These are phyloP conservation scores for Speleostelium caveatum DNA, from an alignment of 78 protist genomes.

Conservation along the genomic window DNA sequence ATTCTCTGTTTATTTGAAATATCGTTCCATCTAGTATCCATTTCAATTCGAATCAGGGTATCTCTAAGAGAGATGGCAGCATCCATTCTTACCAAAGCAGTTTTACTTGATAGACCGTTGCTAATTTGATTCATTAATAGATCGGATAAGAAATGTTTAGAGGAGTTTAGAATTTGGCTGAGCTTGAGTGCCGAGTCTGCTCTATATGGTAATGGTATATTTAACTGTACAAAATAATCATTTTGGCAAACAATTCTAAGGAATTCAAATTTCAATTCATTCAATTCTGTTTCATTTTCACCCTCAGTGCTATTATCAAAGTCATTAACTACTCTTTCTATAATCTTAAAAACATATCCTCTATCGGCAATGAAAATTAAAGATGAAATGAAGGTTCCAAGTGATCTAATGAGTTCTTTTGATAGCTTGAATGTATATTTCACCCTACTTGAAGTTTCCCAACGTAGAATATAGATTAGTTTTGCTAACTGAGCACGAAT, in stretches of 20 bases:
- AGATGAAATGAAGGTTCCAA: slow-evolving; percentile 1
- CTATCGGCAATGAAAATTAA: slow-evolving; percentile 40
- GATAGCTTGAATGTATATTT: slow-evolving; percentile 70
- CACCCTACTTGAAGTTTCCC: slow-evolving; percentile 65
- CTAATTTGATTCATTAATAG: slow-evolving; percentile 7
- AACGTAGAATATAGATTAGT: slow-evolving; percentile 32
- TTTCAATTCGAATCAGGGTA: slow-evolving; percentile 51
- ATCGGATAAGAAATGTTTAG: slow-evolving; percentile 66
- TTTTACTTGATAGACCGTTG: slow-evolving; percentile 28
- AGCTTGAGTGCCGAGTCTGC: slow-evolving; percentile 36
- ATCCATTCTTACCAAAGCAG: slow-evolving; percentile 57
- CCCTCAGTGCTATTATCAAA: slow-evolving; percentile 11
- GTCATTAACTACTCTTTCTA: slow-evolving; percentile 33
- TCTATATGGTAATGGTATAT: slow-evolving; percentile 63
- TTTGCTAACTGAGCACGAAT: slow-evolving; percentile 27
- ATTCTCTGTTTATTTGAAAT: slow-evolving; percentile 53
- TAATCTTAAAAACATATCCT: slow-evolving; percentile 65
- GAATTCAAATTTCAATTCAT: slow-evolving; percentile 67
- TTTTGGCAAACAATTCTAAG: slow-evolving; percentile 69
- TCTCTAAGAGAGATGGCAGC: slow-evolving; percentile 62
- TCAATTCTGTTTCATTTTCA: slow-evolving; percentile 56
- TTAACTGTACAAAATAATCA: slow-evolving; percentile 69
- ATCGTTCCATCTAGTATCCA: slow-evolving; percentile 68
- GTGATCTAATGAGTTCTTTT: slow-evolving; percentile 43
- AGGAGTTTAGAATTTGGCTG: background rate